These are phyloP conservation scores for Paramyrothecium sp. DNA, from an alignment of 2,329 filamentous ascomycete genomes.

Conservation along the genomic window DNA sequence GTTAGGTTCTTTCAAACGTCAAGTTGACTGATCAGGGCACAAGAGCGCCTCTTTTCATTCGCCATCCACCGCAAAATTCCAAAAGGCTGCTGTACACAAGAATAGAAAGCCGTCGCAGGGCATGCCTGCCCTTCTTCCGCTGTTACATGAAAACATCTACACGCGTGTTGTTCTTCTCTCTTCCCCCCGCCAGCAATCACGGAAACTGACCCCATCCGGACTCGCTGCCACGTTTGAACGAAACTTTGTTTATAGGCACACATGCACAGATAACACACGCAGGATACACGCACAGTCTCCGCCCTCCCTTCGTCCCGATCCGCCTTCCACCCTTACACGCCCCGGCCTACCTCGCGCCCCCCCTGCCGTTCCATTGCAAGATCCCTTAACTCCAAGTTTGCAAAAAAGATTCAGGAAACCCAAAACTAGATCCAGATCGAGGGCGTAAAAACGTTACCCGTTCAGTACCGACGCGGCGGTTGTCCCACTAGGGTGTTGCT, in stretches of 20 bases:
- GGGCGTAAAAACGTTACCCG: background rate
- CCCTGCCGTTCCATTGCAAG: slow-evolving; percentile 7
- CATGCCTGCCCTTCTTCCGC: background rate
- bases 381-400: slow-evolving; percentile 34
- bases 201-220: too few relatives aligned
- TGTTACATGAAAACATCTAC: background rate
- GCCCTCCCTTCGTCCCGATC: background rate
- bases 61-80: background rate
- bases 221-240: background rate
- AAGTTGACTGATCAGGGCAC: too few relatives aligned
- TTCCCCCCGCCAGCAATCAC: background rate
- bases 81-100: background rate
- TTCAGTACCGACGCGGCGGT: background rate
- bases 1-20: too few relatives aligned
- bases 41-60: too few relatives aligned
- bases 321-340: background rate
- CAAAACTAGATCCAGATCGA: slow-evolving; percentile 39
- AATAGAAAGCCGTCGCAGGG: background rate
- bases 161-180: background rate
- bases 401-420: slow-evolving; percentile 22
- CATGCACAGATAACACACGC: background rate
- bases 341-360: background rate
- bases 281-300: background rate
- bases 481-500: slow-evolving; percentile 6
- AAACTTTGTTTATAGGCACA: background rate